Base-by-base conservation (phyloP, 1,284 basidiomycete genomes). In the Rhodofomes roseus region DNA sequence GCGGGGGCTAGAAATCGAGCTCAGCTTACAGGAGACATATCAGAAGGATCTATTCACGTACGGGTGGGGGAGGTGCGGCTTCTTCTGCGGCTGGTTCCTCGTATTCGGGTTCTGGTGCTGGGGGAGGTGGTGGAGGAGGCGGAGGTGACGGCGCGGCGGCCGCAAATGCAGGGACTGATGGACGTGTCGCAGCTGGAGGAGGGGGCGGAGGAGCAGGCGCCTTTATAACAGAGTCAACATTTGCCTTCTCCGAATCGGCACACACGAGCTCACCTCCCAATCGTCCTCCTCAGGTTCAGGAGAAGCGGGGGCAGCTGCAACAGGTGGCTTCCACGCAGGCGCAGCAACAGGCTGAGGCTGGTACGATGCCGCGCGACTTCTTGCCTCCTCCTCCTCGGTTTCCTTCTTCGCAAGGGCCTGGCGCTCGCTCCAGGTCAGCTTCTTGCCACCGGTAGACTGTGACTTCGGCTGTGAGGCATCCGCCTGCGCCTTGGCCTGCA, bases 341-440 rank as follows among this genome's bases (percentile, higher is more conserved):
- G 65, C 61, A 2, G 79, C 61, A 2, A 78, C 66, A 27, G 76
- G 68, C 41, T 70, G 68, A 60, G 77, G 43, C 31, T 63, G 65
- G 60, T 63, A 69, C 5, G 68, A 77, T 2, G 89, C 89, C 48
- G 80, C 78, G 50, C 79, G 79, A 66, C 91, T 93, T 27, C 77
- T 79, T 2, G 80, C 78, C 61, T 93, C 92, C 62, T 97, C 95
- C 67, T 92, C 92, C 65, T 89, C 90, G 11, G 81, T 79, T 67
- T 93, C 89, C 69, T 89, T 89, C 80, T 95, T 95, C 3, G 93
- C 89, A 34, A 89, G 76, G 0, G 92, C 93, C 71, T 96, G 94
- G 40, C 95, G 81, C 72, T 96, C 91, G 62, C 85, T 89, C 95
- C 95, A 96, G 0, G 93, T 95, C 58, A 96, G 74, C 72, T 94